Conservation (phyloP, 345 rosid species). For the Gossypium longicalyx region DNA sequence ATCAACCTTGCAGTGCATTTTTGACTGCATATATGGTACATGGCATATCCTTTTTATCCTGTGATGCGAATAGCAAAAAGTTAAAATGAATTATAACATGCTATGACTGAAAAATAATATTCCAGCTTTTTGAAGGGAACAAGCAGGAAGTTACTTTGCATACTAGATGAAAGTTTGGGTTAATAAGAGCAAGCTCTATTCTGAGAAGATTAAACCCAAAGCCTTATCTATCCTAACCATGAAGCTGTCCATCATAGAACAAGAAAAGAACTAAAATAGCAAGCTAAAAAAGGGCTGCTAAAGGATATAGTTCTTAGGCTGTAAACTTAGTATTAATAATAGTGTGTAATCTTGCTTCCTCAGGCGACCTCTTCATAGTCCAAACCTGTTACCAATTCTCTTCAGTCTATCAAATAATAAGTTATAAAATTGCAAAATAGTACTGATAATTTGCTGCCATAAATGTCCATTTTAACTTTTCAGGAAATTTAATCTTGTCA, state of each 20-base stretch:
- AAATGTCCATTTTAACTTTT: background rate
- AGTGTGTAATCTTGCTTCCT: background rate
- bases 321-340: background rate
- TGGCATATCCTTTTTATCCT: background rate
- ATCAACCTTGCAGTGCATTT: constrained; percentile 88
- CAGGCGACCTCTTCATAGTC: background rate
- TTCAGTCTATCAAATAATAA: background rate
- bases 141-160: background rate
- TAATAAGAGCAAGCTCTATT: background rate
- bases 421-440: background rate
- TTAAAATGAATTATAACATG: constrained; percentile 2
- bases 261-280: background rate
- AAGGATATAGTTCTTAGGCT: background rate
- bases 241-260: background rate
- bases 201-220: background rate
- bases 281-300: background rate
- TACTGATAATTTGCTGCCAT: background rate
- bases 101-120: background rate
- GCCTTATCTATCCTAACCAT: background rate
- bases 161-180: constrained; percentile 3
- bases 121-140: background rate
- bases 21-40: constrained; percentile 90
- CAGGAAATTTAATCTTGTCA: background rate
- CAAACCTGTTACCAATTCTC: background rate
- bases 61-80: background rate